Evolutionary conservation across 176 grass and related monocot species (phyloP).

Genomic region (Oryza meyeriana): DNA sequence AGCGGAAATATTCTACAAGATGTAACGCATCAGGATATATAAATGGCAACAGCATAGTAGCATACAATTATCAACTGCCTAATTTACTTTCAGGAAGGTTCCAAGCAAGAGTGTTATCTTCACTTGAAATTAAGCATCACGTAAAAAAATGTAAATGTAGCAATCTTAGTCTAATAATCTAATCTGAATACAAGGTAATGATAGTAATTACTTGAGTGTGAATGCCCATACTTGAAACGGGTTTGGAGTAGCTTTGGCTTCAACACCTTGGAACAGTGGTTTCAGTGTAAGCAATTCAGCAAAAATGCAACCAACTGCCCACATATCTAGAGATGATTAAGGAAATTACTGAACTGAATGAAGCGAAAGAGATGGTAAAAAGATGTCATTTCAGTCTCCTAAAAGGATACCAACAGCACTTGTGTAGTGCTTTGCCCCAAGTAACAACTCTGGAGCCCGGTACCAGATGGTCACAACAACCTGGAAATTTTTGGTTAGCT

Average conservation of each 20-base stretch:
- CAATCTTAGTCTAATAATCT: neutral
- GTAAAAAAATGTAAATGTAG: neutral
- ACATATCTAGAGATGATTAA: conserved; percentile 89
- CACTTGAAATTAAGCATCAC: conserved; percentile 13
- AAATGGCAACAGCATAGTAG: conserved; percentile 4
- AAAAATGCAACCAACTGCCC: conserved; percentile 99
- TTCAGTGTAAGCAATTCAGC: conserved; percentile 95
- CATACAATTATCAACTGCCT: neutral
- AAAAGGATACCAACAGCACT: conserved; percentile 94
- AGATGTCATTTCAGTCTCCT: neutral
- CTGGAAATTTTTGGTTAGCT: conserved; percentile 40
- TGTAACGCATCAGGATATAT: neutral
- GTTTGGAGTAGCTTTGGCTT: conserved; percentile 88
- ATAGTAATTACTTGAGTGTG: conserved; percentile 25
- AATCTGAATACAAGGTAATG: conserved; percentile 16
- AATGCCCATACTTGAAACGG: conserved; percentile 84
- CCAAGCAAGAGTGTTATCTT: neutral
- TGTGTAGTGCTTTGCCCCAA: conserved; percentile 97
- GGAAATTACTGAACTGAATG: conserved; percentile 15
- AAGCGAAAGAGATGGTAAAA: conserved; percentile 17
- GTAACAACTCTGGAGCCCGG: conserved; percentile 86
- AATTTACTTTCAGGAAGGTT: conserved; percentile 4
- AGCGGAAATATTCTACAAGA: conserved; percentile 2
- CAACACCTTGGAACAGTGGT: conserved; percentile 98
- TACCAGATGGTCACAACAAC: conserved; percentile 99